Evolutionary conservation across 2,329 filamentous ascomycete species (phyloP).

Genomic region (Diaporthe amygdali): DNA sequence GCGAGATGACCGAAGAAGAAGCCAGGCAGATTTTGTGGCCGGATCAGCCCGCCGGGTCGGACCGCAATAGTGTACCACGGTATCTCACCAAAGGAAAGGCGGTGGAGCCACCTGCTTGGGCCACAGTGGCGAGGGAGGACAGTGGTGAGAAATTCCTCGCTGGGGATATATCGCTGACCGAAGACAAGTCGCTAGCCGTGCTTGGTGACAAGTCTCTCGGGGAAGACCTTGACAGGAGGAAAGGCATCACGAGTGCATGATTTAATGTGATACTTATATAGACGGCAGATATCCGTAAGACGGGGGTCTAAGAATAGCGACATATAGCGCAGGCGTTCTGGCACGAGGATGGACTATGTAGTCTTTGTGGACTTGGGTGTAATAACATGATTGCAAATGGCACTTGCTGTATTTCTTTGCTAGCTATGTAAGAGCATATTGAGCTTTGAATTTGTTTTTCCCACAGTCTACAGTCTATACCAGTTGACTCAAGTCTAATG

Average conservation of each 20-base stretch:
- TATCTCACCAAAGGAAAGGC: not conserved
- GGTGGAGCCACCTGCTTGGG: not conserved
- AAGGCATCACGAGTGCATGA: slow-evolving; percentile 19
- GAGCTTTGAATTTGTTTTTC: not conserved
- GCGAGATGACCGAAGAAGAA: slow-evolving; percentile 46
- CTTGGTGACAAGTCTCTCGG: slow-evolving; percentile 32
- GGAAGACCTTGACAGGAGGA: slow-evolving; percentile 33
- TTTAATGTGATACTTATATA: not conserved
- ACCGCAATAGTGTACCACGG: not conserved
- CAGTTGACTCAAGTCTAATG: not conserved
- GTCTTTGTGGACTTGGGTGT: not conserved
- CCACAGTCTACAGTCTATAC: not conserved
- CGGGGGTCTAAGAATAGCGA: not conserved
- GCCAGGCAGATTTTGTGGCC: slow-evolving; percentile 46
- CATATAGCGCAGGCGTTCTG: not conserved
- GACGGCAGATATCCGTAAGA: not conserved
- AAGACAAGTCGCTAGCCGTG: slow-evolving; percentile 25
- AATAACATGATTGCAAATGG: not conserved
- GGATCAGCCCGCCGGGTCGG: slow-evolving; percentile 26
- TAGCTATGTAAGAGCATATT: not conserved
- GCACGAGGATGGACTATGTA: not conserved
- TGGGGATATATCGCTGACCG: not conserved
- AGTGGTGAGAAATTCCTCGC: slow-evolving; percentile 19
- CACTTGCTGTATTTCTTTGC: not conserved
- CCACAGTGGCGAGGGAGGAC: not conserved